Conservation (phyloP, 2,329 filamentous ascomycete genomes). For the Helicocarpus griseus region DNA sequence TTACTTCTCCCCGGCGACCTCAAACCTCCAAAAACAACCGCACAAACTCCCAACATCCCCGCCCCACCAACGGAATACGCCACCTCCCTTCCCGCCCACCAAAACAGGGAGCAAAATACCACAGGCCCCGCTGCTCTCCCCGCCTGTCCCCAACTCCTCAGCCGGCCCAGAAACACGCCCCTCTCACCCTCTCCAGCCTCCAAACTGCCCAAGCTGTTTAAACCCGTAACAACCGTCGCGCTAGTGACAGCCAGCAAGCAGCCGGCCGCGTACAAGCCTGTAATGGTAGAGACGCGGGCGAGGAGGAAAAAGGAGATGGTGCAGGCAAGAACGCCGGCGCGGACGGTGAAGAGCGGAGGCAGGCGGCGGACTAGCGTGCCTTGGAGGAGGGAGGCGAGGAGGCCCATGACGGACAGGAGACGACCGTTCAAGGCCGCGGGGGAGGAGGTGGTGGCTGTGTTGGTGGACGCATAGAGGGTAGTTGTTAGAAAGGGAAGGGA, state of each 20-base stretch:
- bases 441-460: conserved; percentile 23
- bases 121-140: conserved; percentile 80
- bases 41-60: conserved; percentile 67
- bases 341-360: conserved; percentile 69
- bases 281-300: conserved; percentile 55
- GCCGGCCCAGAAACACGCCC: conserved; percentile 74
- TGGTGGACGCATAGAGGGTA: conserved; percentile 72
- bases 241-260: conserved; percentile 80
- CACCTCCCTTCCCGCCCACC: conserved; percentile 87
- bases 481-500: conserved; percentile 96
- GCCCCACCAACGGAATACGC: conserved; percentile 74
- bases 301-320: conserved; percentile 73
- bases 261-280: conserved; percentile 69
- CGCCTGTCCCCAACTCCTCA: conserved; percentile 73
- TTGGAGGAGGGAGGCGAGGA: conserved; percentile 86
- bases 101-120: conserved; percentile 90
- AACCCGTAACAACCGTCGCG: conserved; percentile 84
- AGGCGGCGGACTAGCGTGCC: conserved; percentile 82
- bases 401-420: conserved; percentile 80
- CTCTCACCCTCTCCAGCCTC: conserved; percentile 72
- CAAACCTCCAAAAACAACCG: conserved; percentile 60
- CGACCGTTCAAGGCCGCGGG: conserved; percentile 68
- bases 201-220: conserved; percentile 87
- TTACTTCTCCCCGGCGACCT: conserved; percentile 46
- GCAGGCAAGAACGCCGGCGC: conserved; percentile 68